These are phyloP conservation scores for sunflower (Helianthus annuus) DNA, from an alignment of 129 eudicot species.

Conservation along the genomic window HanXRQr2.0-SUNRISE NC_035438.2:68216997-68217496, in stretches of 20 bases:
- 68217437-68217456: constrained; percentile 40
- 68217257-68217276: constrained; percentile 8
- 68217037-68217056: constrained; percentile 22
- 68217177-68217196: neutral
- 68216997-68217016: constrained; percentile 12
- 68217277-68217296: neutral
- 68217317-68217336: constrained; percentile 27
- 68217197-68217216: constrained; percentile 12
- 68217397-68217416: constrained; percentile 9
- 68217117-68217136: constrained; percentile 33
- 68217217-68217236: constrained; percentile 21
- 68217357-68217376: constrained; percentile 20
- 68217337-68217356: constrained; percentile 20
- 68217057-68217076: neutral
- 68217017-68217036: constrained; percentile 10
- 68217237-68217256: constrained; percentile 16
- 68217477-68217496: constrained; percentile 46
- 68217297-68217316: constrained; percentile 13
- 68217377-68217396: constrained; percentile 30
- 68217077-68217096: neutral
- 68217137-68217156: constrained; percentile 6
- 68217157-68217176: constrained; percentile 27
- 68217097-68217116: neutral
- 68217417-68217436: constrained; percentile 28
- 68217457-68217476: constrained; percentile 39